Conservation (phyloP, 202 grass and related monocot species). For the Setaria viridis region DNA sequence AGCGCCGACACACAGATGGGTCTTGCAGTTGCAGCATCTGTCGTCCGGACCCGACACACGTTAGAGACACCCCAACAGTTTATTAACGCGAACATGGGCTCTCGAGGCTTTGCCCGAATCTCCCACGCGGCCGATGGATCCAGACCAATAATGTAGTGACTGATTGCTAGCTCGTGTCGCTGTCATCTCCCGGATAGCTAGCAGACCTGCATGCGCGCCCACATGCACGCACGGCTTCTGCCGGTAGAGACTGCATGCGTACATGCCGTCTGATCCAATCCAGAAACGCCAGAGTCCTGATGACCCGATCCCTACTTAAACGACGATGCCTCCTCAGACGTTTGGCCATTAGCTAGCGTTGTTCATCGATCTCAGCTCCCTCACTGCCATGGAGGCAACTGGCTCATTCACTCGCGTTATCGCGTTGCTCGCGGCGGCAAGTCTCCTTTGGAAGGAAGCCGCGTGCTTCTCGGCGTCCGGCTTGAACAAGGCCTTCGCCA, state of each 20-base stretch:
- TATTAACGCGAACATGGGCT: constrained; percentile 57
- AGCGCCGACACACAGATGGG: constrained; percentile 42
- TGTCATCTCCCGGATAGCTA: constrained; percentile 27
- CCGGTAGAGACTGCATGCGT: background rate
- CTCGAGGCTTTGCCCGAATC: constrained; percentile 11
- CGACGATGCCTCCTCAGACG: background rate
- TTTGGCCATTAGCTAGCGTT: constrained; percentile 10
- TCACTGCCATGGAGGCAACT: constrained; percentile 11
- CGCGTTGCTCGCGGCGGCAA: constrained; percentile 25
- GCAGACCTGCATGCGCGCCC: constrained; percentile 17
- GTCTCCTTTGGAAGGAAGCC: constrained; percentile 36
- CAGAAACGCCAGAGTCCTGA: background rate
- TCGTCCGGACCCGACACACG: constrained; percentile 32
- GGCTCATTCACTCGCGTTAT: background rate
- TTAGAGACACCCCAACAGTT: constrained; percentile 36
- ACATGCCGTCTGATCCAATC: constrained; percentile 27
- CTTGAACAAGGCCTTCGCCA: constrained; percentile 48
- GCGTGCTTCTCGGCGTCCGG: constrained; percentile 44
- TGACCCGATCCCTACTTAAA: constrained; percentile 32
- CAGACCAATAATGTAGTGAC: constrained; percentile 37
- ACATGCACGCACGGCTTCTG: constrained; percentile 47
- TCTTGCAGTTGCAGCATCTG: constrained; percentile 10
- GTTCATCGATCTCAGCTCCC: no score
- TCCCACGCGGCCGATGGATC: constrained; percentile 49
- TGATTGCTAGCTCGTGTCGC: constrained; percentile 29